Percentiles rank a stretch among this genome's conserved stretches.
Conservation (phyloP, 2,329 filamentous ascomycete genomes). For the Metarhizium humberi region DNA sequence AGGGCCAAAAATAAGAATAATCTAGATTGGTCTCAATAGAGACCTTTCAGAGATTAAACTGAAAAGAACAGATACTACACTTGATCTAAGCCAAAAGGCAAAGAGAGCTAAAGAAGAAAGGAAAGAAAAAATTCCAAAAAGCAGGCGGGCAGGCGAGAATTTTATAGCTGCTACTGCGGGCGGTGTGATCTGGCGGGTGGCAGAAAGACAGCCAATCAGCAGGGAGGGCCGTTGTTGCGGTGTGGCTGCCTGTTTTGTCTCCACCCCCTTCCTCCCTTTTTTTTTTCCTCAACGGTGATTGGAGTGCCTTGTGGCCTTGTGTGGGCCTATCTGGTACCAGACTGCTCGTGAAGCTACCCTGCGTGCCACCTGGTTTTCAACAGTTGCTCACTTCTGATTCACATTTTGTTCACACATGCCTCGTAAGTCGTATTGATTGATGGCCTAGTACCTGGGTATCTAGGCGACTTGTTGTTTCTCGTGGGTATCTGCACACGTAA, state of each 20-base stretch:
- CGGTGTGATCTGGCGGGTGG: conserved; percentile 6
- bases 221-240: neutral
- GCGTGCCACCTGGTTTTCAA: too few relatives aligned
- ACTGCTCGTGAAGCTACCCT: too few relatives aligned
- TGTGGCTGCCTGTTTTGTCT: neutral
- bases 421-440: neutral
- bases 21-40: conserved; percentile 63
- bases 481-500: neutral
- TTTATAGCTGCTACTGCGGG: conserved; percentile 14
- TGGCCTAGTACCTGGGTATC: neutral
- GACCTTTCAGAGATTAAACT: conserved; percentile 92
- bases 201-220: conserved; percentile 5
- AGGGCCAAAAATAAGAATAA: conserved; percentile 60
- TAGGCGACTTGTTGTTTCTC: neutral
- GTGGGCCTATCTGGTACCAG: too few relatives aligned
- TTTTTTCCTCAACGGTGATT: neutral
- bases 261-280: too few relatives aligned
- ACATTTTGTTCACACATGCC: too few relatives aligned
- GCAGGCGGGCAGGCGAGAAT: conserved; percentile 2
- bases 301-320: neutral
- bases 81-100: conserved; percentile 73
- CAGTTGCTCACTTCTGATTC: too few relatives aligned
- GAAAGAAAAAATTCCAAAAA: conserved; percentile 15
- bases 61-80: conserved; percentile 96
- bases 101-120: conserved; percentile 33